Base-by-base conservation (phyloP, 2,329 filamentous ascomycete genomes). In the Pseudogymnoascus sp. region DNA sequence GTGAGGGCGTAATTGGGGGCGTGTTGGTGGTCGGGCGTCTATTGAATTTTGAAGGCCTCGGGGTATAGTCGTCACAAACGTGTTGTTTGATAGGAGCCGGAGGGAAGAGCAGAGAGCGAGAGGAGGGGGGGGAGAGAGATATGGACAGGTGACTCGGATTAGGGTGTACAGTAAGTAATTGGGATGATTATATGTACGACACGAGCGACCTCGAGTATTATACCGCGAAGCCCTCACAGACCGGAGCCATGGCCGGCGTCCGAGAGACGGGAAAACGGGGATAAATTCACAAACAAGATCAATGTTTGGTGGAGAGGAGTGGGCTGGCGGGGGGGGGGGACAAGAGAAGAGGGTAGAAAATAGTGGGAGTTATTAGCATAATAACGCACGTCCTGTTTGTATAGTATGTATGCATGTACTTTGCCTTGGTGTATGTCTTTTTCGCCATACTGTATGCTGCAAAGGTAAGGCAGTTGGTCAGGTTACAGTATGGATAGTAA, bases 251-350 rank as follows among this genome's bases (percentile, higher is more conserved):
- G 50, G 5, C 50, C n/a, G 50, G 28, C 50, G 28, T 35, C 50
- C 50, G 28, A 56, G 50, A 33, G 50, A 28, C 50, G 50, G 28
- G 25, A 56, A 53, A 56, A 33, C 28, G 50, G 50, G 50, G 50
- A 56, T 14, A 21, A 56, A 35, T 33, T 56, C 28, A 35, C 50
- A 56, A 56, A 33, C 50, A 56, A 21, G 50, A 56, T 33, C 28
- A 21, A 18, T 56, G 50, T 56, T 56, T 56, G 50, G 50, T 56
- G 50, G 50, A 56, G 50, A 56, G 50, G 5, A 56, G 50, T 56
- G 28, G 47, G 21, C 21, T 21, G 21, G n/a, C n/a, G 21, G 14
- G 44, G 21, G 42, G 18, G n/a, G 47, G 25, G n/a, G 50, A 11
- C 1, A 56, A 35, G 50, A 21, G 21, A 21, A 21, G 21, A 33